Percentiles rank a stretch among this genome's conserved stretches.
Conservation (phyloP, 768 basidiomycete genomes). For the Fomitopsis serialis region DNA sequence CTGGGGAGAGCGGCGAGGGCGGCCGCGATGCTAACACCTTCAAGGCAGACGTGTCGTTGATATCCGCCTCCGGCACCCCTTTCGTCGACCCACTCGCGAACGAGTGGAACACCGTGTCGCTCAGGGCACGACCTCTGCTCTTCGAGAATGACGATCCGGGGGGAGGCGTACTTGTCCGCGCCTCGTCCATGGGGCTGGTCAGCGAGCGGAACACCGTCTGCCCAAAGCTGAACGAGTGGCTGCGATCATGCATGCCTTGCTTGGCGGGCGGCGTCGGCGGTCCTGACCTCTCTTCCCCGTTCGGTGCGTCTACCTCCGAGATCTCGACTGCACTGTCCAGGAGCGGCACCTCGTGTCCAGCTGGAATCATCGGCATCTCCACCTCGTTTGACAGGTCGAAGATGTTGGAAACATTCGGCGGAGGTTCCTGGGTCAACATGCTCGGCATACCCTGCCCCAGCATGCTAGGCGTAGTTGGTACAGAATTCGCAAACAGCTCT, state of each 20-base stretch:
- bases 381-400: slow-evolving; percentile 55
- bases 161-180: slow-evolving; percentile 5
- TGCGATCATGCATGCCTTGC: slow-evolving; percentile 37
- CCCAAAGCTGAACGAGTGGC: slow-evolving; percentile 65
- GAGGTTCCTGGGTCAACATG: slow-evolving; percentile 33
- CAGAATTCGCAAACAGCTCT: slow-evolving; percentile 40
- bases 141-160: slow-evolving; percentile 24
- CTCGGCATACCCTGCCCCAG: slow-evolving; percentile 23
- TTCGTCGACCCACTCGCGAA: slow-evolving; percentile 26
- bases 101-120: slow-evolving; percentile 60
- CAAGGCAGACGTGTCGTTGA: slow-evolving; percentile 53
- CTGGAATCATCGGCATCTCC: slow-evolving; percentile 45
- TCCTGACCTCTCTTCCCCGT: slow-evolving; percentile 6
- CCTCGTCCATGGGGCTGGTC: slow-evolving; percentile 11
- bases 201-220: slow-evolving; percentile 59
- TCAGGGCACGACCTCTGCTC: slow-evolving; percentile 48
- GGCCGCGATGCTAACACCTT: slow-evolving; percentile 33
- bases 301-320: slow-evolving; percentile 16
- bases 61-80: slow-evolving; percentile 53
- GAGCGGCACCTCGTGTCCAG: slow-evolving; percentile 19
- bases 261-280: slow-evolving; percentile 9
- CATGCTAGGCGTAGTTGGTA: slow-evolving; percentile 19
- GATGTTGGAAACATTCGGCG: slow-evolving; percentile 43
- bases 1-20: slow-evolving; percentile 11
- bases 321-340: slow-evolving; percentile 35